Evolutionary conservation across 2,329 filamentous ascomycete genomes (phyloP).

Genomic region (Nemania diffusa): DNA sequence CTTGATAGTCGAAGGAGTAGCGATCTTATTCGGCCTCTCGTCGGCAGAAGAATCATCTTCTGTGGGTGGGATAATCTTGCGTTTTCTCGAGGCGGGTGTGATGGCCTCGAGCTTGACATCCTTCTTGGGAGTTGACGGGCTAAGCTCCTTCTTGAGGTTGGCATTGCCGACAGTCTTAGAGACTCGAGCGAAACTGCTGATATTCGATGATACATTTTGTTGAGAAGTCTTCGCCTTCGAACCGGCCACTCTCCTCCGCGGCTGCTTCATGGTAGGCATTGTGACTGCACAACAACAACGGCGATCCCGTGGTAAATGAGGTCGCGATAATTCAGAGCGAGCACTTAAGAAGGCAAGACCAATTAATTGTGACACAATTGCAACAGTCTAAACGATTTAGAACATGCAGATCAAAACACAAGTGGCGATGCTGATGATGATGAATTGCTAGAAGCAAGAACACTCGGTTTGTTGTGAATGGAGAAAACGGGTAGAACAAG

Average conservation of each 20-base stretch:
- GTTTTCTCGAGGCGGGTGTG: constrained; percentile 51
- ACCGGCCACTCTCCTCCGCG: constrained; percentile 41
- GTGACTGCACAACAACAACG: constrained; percentile 20
- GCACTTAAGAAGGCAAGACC: constrained; percentile 7
- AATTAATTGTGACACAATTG: neutral
- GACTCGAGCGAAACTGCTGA: constrained; percentile 59
- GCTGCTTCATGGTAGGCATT: constrained; percentile 48
- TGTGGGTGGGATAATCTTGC: constrained; percentile 46
- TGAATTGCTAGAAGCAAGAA: constrained; percentile 12
- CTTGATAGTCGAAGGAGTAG: constrained; percentile 27
- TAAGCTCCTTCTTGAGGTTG: constrained; percentile 51
- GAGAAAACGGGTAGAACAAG: constrained; percentile 12
- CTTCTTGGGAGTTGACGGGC: constrained; percentile 50
- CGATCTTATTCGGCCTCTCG: constrained; percentile 41
- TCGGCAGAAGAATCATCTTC: constrained; percentile 49
- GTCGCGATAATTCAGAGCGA: neutral
- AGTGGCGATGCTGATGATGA: constrained; percentile 15
- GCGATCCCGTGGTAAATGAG: neutral
- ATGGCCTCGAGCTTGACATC: constrained; percentile 56
- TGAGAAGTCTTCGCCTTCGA: constrained; percentile 42
- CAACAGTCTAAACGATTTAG: constrained; percentile 2
- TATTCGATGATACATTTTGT: constrained; percentile 49
- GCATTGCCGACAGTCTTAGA: constrained; percentile 55
- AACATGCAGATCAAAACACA: constrained; percentile 10
- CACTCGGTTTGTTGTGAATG: constrained; percentile 9